Conservation (phyloP, 2,329 filamentous ascomycete species). For the Achaetomium macrosporum region DNA sequence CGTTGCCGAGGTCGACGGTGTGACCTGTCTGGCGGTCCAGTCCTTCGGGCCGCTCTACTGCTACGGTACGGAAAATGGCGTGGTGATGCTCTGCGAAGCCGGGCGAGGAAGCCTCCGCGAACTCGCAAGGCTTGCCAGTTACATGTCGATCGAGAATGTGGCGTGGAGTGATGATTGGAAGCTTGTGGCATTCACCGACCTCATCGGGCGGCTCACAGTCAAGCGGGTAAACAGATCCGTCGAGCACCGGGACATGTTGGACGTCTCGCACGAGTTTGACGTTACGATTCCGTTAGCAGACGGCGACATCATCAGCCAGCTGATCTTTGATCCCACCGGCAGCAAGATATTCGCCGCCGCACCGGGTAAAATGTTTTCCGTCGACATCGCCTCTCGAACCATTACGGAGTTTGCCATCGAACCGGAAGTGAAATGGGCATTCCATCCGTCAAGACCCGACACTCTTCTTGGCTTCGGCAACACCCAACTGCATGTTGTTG, state of each 20-base stretch:
- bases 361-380: neutral
- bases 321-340: slow-evolving; percentile 6
- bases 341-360: neutral
- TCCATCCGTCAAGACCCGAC: slow-evolving; percentile 2
- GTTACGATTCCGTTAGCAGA: neutral
- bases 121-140: neutral
- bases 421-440: neutral
- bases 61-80: slow-evolving; percentile 11
- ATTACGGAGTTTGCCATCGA: neutral
- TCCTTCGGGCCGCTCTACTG: slow-evolving; percentile 8
- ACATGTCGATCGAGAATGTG: slow-evolving; percentile 4
- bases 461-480: slow-evolving; percentile 3
- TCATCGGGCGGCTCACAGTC: neutral
- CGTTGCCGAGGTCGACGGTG: neutral
- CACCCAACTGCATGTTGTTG: neutral
- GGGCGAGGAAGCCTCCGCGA: slow-evolving; percentile 6
- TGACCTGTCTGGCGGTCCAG: slow-evolving; percentile 3
- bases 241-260: neutral
- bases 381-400: neutral
- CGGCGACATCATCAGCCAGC: slow-evolving; percentile 3
- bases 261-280: neutral
- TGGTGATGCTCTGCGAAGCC: neutral
- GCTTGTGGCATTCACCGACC: neutral
- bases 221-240: neutral
- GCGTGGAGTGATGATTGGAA: slow-evolving; percentile 9